These are phyloP conservation scores for Serendipita sp. DNA, from an alignment of 768 basidiomycete species.

Conservation along the genomic window DNA sequence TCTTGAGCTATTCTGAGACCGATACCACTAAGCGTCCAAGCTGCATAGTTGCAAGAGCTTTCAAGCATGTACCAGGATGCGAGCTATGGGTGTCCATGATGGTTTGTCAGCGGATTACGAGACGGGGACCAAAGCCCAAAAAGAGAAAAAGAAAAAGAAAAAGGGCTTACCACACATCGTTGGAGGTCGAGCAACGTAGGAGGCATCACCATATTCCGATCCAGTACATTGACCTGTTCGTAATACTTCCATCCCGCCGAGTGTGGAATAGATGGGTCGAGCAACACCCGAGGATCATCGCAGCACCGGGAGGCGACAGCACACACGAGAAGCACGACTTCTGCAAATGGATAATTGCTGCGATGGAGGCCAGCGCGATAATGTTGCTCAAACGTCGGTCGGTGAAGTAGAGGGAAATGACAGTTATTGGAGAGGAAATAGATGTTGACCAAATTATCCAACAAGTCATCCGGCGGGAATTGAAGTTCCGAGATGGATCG, in stretches of 20 bases:
- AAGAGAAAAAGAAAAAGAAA: conserved; percentile 12
- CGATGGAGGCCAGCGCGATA: conserved; percentile 34
- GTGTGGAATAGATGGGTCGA: conserved; percentile 29
- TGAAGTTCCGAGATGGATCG: conserved; percentile 14
- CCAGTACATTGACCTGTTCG: conserved; percentile 42
- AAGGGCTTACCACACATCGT: conserved; percentile 31
- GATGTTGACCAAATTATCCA: conserved; percentile 34
- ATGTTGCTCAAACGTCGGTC: conserved; percentile 43
- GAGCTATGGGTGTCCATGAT: conserved; percentile 24
- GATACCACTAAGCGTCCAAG: conserved; percentile 49
- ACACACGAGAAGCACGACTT: conserved; percentile 50
- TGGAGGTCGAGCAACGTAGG: conserved; percentile 58
- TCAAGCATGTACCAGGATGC: conserved; percentile 38
- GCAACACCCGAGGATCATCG: conserved; percentile 40
- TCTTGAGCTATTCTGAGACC: conserved; percentile 62
- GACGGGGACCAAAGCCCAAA: conserved; percentile 15
- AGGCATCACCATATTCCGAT: conserved; percentile 37
- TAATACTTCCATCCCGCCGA: conserved; percentile 50
- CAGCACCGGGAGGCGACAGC: conserved; percentile 44
- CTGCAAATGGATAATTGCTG: conserved; percentile 34
- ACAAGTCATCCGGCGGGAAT: conserved; percentile 51
- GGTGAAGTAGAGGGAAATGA: conserved; percentile 54
- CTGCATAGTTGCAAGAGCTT: conserved; percentile 46
- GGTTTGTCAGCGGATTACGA: not conserved
- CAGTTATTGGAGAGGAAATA: conserved; percentile 47